Evolutionary conservation across 768 basidiomycete species (phyloP).

Genomic region (Auricularia heimuer): DNA sequence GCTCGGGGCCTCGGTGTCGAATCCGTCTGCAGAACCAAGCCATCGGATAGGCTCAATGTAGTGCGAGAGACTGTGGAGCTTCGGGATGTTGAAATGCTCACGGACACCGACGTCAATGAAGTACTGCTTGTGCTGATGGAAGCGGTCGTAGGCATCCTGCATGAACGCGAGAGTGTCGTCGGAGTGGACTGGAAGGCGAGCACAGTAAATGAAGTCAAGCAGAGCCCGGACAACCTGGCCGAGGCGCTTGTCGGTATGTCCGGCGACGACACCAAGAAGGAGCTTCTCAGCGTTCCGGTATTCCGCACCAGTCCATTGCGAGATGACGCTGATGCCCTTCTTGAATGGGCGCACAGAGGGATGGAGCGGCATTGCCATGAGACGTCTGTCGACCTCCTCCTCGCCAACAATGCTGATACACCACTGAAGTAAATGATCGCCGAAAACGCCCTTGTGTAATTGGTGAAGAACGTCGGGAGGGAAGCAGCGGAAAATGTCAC

Average conservation of each 20-base stretch:
- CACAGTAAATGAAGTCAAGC: conserved; percentile 28
- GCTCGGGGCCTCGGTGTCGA: conserved; percentile 28
- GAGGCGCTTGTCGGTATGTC: conserved; percentile 13
- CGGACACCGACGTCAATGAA: conserved; percentile 20
- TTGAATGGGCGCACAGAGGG: conserved; percentile 18
- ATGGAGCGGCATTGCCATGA: conserved; percentile 12
- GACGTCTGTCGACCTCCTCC: conserved; percentile 11
- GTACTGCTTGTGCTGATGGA: conserved; percentile 22
- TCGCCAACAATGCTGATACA: conserved; percentile 8
- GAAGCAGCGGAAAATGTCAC: conserved; percentile 30
- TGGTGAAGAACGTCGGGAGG: conserved; percentile 38
- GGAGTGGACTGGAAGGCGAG: conserved; percentile 21
- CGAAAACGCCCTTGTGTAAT: conserved; percentile 38
- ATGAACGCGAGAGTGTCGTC: conserved; percentile 18
- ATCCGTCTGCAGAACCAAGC: conserved; percentile 23
- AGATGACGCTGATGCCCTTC: conserved; percentile 13
- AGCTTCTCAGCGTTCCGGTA: background rate
- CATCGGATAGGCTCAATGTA: conserved; percentile 17
- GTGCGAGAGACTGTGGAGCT: conserved; percentile 24
- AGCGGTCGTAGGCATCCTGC: conserved; percentile 16
- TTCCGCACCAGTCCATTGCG: conserved; percentile 8
- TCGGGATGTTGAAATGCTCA: conserved; percentile 29
- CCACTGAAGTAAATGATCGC: conserved; percentile 34
- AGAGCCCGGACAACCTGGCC: conserved; percentile 17
- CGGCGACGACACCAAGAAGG: conserved; percentile 24